Base-by-base conservation (phyloP, 1,284 basidiomycete genomes). In the Vanrija sp. region DNA sequence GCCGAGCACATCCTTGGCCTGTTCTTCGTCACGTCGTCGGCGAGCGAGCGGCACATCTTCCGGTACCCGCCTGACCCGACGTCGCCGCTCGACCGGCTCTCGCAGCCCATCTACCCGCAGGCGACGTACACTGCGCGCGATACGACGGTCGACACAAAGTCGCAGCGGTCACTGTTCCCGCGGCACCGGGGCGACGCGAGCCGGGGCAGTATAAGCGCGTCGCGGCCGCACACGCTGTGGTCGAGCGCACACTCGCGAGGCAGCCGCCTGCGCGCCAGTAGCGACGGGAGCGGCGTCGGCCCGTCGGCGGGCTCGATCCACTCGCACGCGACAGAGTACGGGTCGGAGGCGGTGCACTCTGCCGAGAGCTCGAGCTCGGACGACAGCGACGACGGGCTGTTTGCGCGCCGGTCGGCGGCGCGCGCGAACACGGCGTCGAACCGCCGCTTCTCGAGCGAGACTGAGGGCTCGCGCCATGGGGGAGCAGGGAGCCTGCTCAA, bases 1-100 rank as follows among this genome's bases (percentile, higher is more conserved):
- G 69, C 67, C 23, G 72, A 73, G 49, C 70, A 74, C 58, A 68
- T 74, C 58, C 72, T 77, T 47, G 75, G 73, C 34, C 54, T 76
- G 38, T 63, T 75, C 25, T 63, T 75, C 51, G 69, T 75, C 49
- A 68, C 73, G 28, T 67, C 68, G 38, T 67, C 69, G 9, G 66
- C 65, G 21, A 59, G 64, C 26, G 73, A 70, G 14, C 63, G 67
- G 19, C 66, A 66, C 58, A 67, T 73, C 52, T 73, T 73, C 55
- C 68, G 70, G 34, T 73, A 71, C 46, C 72, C 73, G 23, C 71
- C 75, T 5, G 72, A 73, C 55, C 69, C 72, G 28, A 66, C 67
- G 12, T 72, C 72, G 26, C 72, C 66, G 16, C 59, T 63, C 25
- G 54, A 65, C 48, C 69, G 75, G 25, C 68, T 77, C 8, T 61